Evolutionary conservation across 345 rosid genomes (phyloP).

Genomic region (Rhizophora apiculata): DNA sequence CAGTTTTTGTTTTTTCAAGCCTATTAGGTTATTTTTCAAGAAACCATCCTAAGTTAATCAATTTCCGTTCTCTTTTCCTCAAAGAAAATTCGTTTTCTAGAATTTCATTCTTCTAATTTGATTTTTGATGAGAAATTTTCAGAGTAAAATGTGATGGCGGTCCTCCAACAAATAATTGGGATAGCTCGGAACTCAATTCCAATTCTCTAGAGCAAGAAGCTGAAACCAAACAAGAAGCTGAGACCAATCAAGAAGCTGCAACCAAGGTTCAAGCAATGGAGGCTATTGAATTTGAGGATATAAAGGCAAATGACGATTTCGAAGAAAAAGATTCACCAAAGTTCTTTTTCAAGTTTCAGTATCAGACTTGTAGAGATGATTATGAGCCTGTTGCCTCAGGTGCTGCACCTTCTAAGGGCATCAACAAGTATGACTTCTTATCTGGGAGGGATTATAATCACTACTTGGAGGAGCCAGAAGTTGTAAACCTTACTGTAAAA

Average conservation of each 20-base stretch:
- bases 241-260: conserved; percentile 14
- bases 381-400: conserved; percentile 17
- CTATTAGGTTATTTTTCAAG: too few relatives aligned
- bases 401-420: conserved; percentile 25
- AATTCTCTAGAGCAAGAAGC: conserved; percentile 14
- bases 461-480: conserved; percentile 40
- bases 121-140: conserved; percentile 1
- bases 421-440: conserved; percentile 39
- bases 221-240: conserved; percentile 20
- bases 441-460: conserved; percentile 35
- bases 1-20: too few relatives aligned
- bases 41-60: conserved; percentile 25
- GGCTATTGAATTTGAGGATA: conserved; percentile 9
- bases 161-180: conserved; percentile 25
- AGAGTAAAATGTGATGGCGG: conserved; percentile 24
- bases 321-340: conserved; percentile 37
- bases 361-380: conserved; percentile 37
- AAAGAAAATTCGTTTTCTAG: not conserved
- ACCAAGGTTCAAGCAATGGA: not conserved
- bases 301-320: conserved; percentile 16
- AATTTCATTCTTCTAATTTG: not conserved
- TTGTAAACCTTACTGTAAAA: conserved; percentile 35
- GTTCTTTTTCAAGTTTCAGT: conserved; percentile 63
- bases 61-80: not conserved
- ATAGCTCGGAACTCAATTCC: conserved; percentile 4